Conservation (phyloP, 495 filamentous ascomycete genomes). For the Aspergillus steynii region DNA sequence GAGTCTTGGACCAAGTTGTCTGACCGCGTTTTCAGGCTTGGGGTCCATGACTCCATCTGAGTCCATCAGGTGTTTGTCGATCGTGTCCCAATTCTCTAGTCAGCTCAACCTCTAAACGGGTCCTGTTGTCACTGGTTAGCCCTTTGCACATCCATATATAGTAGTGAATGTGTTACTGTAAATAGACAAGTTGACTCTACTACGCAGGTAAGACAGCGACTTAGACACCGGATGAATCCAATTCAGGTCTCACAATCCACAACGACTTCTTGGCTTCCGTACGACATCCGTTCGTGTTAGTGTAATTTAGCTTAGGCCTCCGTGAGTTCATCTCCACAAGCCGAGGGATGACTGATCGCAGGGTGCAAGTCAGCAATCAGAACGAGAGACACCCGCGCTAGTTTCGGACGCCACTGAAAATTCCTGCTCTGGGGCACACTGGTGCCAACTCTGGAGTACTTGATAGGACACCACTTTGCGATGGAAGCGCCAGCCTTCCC, state of each 20-base stretch:
- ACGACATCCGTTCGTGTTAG: constrained; percentile 5
- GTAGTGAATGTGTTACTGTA: not conserved
- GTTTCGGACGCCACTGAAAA: constrained; percentile 8
- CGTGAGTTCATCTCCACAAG: constrained; percentile 5
- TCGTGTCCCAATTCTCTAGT: not conserved
- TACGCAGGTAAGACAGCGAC: not conserved
- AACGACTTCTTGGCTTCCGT: not conserved
- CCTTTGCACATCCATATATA: not conserved
- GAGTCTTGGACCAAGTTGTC: not conserved
- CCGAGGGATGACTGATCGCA: constrained; percentile 3
- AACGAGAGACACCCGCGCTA: constrained; percentile 7
- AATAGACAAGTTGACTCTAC: not conserved
- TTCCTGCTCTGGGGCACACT: constrained; percentile 3
- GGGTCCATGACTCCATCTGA: too few species aligned
- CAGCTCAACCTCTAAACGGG: too few species aligned
- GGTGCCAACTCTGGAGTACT: not conserved
- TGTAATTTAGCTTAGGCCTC: constrained; percentile 3
- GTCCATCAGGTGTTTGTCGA: not conserved
- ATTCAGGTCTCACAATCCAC: not conserved
- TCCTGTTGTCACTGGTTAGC: not conserved
- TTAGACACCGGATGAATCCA: constrained; percentile 5
- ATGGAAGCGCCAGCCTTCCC: not conserved
- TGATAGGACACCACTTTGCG: constrained; percentile 3
- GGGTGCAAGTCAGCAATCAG: constrained; percentile 11
- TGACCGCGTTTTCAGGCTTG: not conserved